Conservation (phyloP, 768 basidiomycete genomes). For the Rhodotorula toruloides region DNA sequence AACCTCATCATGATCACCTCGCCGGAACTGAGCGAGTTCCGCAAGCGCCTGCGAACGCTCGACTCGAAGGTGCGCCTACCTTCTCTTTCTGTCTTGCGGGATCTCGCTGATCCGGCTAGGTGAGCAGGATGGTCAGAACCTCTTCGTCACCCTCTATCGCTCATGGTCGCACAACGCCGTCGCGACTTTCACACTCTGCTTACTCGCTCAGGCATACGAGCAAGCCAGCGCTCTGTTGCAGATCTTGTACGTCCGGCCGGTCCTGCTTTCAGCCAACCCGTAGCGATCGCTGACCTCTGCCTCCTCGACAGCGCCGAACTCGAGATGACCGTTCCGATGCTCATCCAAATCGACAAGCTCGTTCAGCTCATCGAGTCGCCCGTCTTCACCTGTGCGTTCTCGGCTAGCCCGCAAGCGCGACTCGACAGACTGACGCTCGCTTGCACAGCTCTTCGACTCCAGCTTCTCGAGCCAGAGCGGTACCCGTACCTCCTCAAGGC, state of each 20-base stretch:
- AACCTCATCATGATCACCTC: slow-evolving; percentile 95
- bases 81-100: not conserved
- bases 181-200: slow-evolving; percentile 88
- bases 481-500: slow-evolving; percentile 96
- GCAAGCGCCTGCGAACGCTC: slow-evolving; percentile 82
- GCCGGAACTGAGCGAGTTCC: slow-evolving; percentile 89
- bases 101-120: slow-evolving; percentile 45
- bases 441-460: slow-evolving; percentile 59
- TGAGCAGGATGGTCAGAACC: slow-evolving; percentile 85
- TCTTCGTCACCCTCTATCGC: slow-evolving; percentile 87
- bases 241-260: slow-evolving; percentile 66
- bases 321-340: slow-evolving; percentile 87
- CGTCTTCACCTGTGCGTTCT: slow-evolving; percentile 85
- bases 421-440: not conserved
- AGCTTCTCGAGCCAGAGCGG: slow-evolving; percentile 92
- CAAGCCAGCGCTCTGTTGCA: slow-evolving; percentile 93
- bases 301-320: slow-evolving; percentile 70
- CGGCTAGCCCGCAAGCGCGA: slow-evolving; percentile 44
- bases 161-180: slow-evolving; percentile 99
- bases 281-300: slow-evolving; percentile 9
- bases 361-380: slow-evolving; percentile 97
- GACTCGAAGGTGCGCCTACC: slow-evolving; percentile 70
- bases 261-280: slow-evolving; percentile 29
- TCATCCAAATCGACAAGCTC: slow-evolving; percentile 94
- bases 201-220: slow-evolving; percentile 96